Evolutionary conservation across 2,329 filamentous ascomycete genomes (phyloP).

Genomic region (Bimuria novae-zelandiae): DNA sequence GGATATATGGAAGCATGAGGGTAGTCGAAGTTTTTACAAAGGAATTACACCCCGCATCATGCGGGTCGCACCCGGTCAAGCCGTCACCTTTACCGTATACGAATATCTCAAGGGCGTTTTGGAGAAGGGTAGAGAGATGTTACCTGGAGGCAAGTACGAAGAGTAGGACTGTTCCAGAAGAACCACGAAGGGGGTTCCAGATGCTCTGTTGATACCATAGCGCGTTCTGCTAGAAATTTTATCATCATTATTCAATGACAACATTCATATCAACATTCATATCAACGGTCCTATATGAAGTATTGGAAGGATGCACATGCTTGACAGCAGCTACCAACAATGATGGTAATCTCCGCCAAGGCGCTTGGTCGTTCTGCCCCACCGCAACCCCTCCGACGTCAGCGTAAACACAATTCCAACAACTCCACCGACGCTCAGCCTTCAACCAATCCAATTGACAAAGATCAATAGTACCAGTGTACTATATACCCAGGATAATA

Average conservation of each 20-base stretch:
- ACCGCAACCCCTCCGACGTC: slow-evolving; percentile 26
- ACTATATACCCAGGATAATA: too few species aligned
- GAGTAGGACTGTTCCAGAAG: slow-evolving; percentile 43
- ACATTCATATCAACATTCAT: too few species aligned
- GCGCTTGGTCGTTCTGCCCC: slow-evolving; percentile 25
- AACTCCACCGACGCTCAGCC: neutral
- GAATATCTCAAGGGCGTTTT: slow-evolving; percentile 57
- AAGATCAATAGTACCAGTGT: too few species aligned
- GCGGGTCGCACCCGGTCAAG: slow-evolving; percentile 95
- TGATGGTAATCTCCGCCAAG: slow-evolving; percentile 13
- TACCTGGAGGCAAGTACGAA: slow-evolving; percentile 54
- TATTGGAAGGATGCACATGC: neutral
- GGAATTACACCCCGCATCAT: slow-evolving; percentile 97
- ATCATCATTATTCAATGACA: too few species aligned
- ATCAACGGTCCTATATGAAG: too few species aligned
- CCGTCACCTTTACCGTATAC: slow-evolving; percentile 68
- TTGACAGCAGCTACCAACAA: neutral
- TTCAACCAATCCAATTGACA: neutral
- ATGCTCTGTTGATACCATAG: neutral
- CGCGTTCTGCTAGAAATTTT: neutral
- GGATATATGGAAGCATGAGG: slow-evolving; percentile 76
- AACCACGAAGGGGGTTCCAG: neutral
- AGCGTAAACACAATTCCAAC: slow-evolving; percentile 24
- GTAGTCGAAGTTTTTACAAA: slow-evolving; percentile 95
- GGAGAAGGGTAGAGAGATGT: slow-evolving; percentile 53